These are phyloP conservation scores for Articulospora tetracladia DNA, from an alignment of 495 filamentous ascomycete species.

Conservation along the genomic window DNA sequence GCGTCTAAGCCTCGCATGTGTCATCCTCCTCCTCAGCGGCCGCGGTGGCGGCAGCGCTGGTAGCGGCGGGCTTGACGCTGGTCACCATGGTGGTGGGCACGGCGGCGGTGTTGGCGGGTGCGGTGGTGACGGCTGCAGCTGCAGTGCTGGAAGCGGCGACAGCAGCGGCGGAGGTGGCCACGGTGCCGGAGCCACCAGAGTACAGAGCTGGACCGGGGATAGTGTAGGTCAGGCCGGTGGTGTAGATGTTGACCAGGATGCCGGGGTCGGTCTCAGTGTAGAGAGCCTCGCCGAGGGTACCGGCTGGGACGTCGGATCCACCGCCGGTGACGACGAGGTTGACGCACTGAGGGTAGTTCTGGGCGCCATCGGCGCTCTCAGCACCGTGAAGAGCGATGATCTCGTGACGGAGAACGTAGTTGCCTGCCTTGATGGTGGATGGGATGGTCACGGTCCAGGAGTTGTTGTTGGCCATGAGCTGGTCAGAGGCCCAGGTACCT, in stretches of 20 bases:
- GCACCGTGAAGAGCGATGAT: conserved; percentile 73
- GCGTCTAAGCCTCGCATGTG: not conserved
- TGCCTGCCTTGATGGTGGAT: conserved; percentile 54
- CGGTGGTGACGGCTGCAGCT: not conserved
- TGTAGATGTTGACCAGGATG: conserved; percentile 65
- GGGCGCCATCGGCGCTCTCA: conserved; percentile 55
- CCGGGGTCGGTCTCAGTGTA: conserved; percentile 60
- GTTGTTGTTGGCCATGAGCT: conserved; percentile 63
- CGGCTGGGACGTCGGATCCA: conserved; percentile 53
- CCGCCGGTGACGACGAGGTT: conserved; percentile 67
- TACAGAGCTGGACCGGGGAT: conserved; percentile 52
- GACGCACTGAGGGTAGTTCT: conserved; percentile 74
- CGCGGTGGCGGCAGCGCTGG: not conserved
- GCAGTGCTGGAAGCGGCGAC: conserved; percentile 12
- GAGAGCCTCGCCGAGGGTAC: conserved; percentile 54
- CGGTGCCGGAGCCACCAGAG: conserved; percentile 20
- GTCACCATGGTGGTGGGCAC: conserved; percentile 3
- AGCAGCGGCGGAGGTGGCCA: conserved; percentile 28
- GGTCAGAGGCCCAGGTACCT: conserved; percentile 64
- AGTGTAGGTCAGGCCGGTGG: conserved; percentile 37
- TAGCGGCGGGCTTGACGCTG: not conserved
- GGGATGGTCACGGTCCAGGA: conserved; percentile 70
- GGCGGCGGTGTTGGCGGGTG: not conserved
- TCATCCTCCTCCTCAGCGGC: not conserved
- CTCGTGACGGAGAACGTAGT: conserved; percentile 78